A percentile compares a stretch with the other conserved stretches of the same genome.
These are phyloP conservation scores for Pezicula rhizophila DNA, from an alignment of 2,329 filamentous ascomycete species.

Conservation along the genomic window DNA sequence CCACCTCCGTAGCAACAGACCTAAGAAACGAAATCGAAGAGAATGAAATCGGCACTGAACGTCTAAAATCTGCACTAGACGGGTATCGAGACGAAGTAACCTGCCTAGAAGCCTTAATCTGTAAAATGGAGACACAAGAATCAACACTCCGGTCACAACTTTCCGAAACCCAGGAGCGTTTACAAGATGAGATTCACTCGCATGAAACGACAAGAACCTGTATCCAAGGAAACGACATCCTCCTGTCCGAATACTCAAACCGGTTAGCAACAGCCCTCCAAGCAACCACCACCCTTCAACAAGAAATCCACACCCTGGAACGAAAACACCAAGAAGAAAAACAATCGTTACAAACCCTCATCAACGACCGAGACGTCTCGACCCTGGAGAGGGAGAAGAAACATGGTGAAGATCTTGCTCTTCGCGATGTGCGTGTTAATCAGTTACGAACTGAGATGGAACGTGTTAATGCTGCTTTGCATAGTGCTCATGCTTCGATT, in stretches of 20 bases:
- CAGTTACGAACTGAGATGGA: slow-evolving; percentile 46
- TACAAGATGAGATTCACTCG: slow-evolving; percentile 29
- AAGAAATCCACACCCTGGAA: slow-evolving; percentile 27
- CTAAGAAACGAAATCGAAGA: slow-evolving; percentile 19
- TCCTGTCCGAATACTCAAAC: slow-evolving; percentile 37
- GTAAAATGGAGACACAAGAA: slow-evolving; percentile 38
- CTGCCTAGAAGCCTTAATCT: slow-evolving; percentile 47
- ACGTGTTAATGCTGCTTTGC: slow-evolving; percentile 38
- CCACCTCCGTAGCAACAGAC: slow-evolving; percentile 9
- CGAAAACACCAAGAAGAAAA: slow-evolving; percentile 21
- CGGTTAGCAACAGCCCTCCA: slow-evolving; percentile 36
- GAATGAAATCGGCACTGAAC: slow-evolving; percentile 39
- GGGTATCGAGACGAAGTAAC: slow-evolving; percentile 47
- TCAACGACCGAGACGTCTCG: slow-evolving; percentile 7
- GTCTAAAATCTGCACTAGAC: slow-evolving; percentile 45
- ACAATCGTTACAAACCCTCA: slow-evolving; percentile 10
- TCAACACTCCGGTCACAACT: neutral
- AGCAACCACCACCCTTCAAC: slow-evolving; percentile 33
- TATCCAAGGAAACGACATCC: slow-evolving; percentile 31
- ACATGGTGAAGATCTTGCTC: slow-evolving; percentile 42
- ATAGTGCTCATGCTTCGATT: slow-evolving; percentile 41
- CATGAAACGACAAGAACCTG: slow-evolving; percentile 22
- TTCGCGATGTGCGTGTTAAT: slow-evolving; percentile 42
- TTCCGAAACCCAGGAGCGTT: slow-evolving; percentile 5
- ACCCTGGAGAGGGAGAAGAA: slow-evolving; percentile 10